Base-by-base conservation (phyloP, 352 stramenopile genomes). In the Phytophthora melonis region DNA sequence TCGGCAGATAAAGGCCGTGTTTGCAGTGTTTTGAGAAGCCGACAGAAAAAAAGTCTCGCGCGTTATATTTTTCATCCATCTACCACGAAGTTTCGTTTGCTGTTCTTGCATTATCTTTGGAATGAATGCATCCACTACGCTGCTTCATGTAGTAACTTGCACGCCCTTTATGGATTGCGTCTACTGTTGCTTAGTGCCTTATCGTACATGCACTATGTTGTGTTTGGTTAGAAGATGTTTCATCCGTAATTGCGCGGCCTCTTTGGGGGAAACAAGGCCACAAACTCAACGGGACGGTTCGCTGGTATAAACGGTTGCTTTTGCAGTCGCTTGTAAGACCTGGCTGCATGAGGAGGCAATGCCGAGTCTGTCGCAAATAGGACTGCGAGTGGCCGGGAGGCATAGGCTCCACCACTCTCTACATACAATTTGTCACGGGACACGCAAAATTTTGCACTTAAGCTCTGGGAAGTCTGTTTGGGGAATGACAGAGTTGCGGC, bases 301-400 rank as follows among this genome's bases (percentile, higher is more conserved):
- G 87, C 87, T 94, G 75, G 82, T 92, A 86, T 91, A 91, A 94
- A 94, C 87, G 81, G 66, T 94, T 77, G 56, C 87, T 94, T 79
- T 94, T 83, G 87, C 87, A 93, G 85, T 91, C 82, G 61, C 81
- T 90, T 93, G 87, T 94, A 94, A 94, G 87, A 93, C 84, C 82
- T 86, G 85, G 74, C 74, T 75, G 87, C 83, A 94, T 75, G 74
- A 57, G 74, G 70, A 80, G 55, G 71, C 74, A 70, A 79, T 63
- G 69, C 76, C 87, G 71, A 86, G 83, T 93, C 87, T 90, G 87
- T 94, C 87, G 87, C 87, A 94, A 94, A 88, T 90, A 92, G 83
- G 80, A 91, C 83, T 94, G 87, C 87, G 76, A 81, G 58, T n/a
- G 56, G 63, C 8, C 30, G n/a, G 58, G 19, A 68, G 45, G 13